Evolutionary conservation across 192 early-diverging fungal species (phyloP).

Genomic region (Backusella tuberculispora): DNA sequence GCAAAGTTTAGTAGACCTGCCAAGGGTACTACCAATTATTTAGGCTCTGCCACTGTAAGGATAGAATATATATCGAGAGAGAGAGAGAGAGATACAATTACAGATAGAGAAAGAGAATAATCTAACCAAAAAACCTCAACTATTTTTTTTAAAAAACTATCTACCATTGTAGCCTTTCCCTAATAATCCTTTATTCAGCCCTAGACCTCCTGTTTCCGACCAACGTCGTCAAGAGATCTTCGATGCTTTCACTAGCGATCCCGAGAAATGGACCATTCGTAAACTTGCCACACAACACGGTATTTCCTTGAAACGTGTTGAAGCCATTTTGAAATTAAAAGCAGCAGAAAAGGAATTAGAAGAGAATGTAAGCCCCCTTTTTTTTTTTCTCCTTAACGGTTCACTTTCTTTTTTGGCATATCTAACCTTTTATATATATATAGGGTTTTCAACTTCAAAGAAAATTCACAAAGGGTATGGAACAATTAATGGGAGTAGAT

Average conservation of each 20-base stretch:
- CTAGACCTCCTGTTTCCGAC: constrained; percentile 75
- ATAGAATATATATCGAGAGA: background rate
- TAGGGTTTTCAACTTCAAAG: constrained; percentile 63
- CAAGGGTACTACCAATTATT: constrained; percentile 42
- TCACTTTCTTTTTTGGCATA: too few relatives aligned
- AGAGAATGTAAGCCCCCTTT: constrained; percentile 48
- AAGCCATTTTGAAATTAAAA: constrained; percentile 92
- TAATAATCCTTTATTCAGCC: constrained; percentile 87
- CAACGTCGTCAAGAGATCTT: constrained; percentile 73
- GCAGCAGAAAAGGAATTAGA: constrained; percentile 75
- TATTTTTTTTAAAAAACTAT: constrained; percentile 16
- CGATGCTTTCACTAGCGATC: constrained; percentile 61
- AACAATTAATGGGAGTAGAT: constrained; percentile 73
- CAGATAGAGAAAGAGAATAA: background rate
- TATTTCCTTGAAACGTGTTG: constrained; percentile 81
- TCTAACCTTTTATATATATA: background rate
- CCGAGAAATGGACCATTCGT: constrained; percentile 65
- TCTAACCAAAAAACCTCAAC: background rate
- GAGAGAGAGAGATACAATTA: background rate
- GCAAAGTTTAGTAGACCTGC: constrained; percentile 33
- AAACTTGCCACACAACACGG: constrained; percentile 69
- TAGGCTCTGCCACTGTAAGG: constrained; percentile 27
- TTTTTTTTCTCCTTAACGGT: too few relatives aligned
- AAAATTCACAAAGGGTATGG: constrained; percentile 82
- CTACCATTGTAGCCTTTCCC: constrained; percentile 75